Evolutionary conservation across 164 flowering plant species (phyloP), one percentile per base, ranked within the genome.

Genomic region (Echeveria elegans): DNA sequence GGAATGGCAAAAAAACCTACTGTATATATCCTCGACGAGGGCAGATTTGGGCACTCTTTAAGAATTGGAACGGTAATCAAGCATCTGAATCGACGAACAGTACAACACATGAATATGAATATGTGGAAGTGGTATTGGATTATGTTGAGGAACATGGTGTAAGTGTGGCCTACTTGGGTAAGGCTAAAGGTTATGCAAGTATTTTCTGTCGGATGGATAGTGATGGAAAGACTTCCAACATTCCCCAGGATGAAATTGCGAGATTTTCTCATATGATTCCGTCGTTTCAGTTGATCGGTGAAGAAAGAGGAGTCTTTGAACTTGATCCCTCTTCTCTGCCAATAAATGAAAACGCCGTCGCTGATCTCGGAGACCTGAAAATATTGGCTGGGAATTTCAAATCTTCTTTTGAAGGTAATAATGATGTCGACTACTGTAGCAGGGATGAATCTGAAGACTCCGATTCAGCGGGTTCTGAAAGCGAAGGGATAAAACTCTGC

Each of bases 21-120:
- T 60, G 26, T 71, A 76, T 92, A 50, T 75, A 77, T 70, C 97
- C 97, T 14, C 77, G 73, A 67, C 82, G 67, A 68, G 96, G 92
- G 11, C 92, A 92, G 69, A 84, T 77, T 16, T 92, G 97, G 97
- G 97, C 94, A 9, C 70, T 92, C 19, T 89, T 86, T 71, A 87
- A 82, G 72, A 75, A 81, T 71, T 88, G 96, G 94, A 77, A 81
- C 73, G 71, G 78, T 0, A 74, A 79, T 4, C 83, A 86, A 92
- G 69, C 41, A 38, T 73, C 77, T 18, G 73, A 76, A 66, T 68
- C 75, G 3, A 79, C 75, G 1, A 61, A 65, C 58, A 64, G 69
- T n/a, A 68, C 69, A 59, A 60, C 72, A 41, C 77, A 37, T 62
- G 81, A 82, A 18, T 88, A 40, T 73, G 94, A 86, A 30, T 79